Evolutionary conservation across 2,329 filamentous ascomycete genomes (phyloP).

Genomic region (Cordyceps farinosa): DNA sequence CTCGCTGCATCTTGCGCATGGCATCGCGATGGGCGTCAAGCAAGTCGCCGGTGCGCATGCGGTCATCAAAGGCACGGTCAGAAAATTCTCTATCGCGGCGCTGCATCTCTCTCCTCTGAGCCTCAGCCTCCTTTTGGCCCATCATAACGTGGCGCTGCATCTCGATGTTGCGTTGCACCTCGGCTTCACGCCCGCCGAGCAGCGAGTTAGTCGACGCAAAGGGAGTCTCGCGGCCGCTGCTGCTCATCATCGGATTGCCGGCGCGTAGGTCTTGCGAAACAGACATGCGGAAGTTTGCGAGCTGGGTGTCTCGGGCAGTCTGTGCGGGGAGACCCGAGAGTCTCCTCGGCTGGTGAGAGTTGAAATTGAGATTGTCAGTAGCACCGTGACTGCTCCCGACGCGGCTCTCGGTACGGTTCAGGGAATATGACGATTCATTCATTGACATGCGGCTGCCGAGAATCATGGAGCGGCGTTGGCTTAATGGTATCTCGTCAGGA

Average conservation of each 20-base stretch:
- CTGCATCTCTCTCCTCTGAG: constrained; percentile 56
- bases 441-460: constrained; percentile 43
- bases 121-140: constrained; percentile 60
- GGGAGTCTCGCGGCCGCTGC: constrained; percentile 37
- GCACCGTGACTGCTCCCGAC: constrained; percentile 23
- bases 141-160: constrained; percentile 54
- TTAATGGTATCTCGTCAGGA: constrained; percentile 68
- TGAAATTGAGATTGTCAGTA: constrained; percentile 39
- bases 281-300: constrained; percentile 65
- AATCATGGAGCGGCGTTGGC: constrained; percentile 61
- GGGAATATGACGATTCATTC: constrained; percentile 12
- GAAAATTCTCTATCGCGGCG: constrained; percentile 54
- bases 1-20: constrained; percentile 71
- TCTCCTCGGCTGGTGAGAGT: constrained; percentile 55
- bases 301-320: constrained; percentile 51
- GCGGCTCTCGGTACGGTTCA: constrained; percentile 7
- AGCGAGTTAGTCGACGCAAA: constrained; percentile 34
- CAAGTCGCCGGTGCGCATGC: constrained; percentile 73
- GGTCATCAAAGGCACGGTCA: constrained; percentile 65
- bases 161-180: constrained; percentile 48
- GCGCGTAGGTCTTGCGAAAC: constrained; percentile 59
- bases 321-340: constrained; percentile 40
- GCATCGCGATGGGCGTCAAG: constrained; percentile 74
- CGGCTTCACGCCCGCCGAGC: constrained; percentile 35
- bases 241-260: constrained; percentile 33